Percentiles rank a stretch among this genome's conserved stretches.
Evolutionary conservation across 768 basidiomycete species (phyloP).

Genomic region (Coprinellus aureogranulatus): DNA sequence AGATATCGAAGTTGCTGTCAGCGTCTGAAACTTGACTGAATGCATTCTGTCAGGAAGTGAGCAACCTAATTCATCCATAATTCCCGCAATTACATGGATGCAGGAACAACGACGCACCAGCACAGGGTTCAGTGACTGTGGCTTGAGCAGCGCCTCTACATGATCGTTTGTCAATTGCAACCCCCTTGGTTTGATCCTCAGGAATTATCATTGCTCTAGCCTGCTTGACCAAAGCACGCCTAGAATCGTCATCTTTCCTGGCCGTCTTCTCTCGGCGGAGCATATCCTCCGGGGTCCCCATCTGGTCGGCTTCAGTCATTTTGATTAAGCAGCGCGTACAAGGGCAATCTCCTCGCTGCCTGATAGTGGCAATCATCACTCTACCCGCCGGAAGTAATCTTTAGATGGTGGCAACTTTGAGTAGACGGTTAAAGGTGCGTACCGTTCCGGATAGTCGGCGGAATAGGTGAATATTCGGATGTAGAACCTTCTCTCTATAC

Average conservation of each 20-base stretch:
- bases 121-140: conserved; percentile 10
- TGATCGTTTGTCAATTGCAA: neutral
- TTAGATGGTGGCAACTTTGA: no score
- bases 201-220: conserved; percentile 2
- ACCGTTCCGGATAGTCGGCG: conserved; percentile 43
- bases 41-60: conserved; percentile 20
- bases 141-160: neutral
- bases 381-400: no score
- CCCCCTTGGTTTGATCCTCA: neutral
- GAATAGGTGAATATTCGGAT: conserved; percentile 36
- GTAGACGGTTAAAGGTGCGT: no score
- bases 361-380: conserved; percentile 25
- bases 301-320: conserved; percentile 17
- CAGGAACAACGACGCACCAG: no score
- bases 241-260: neutral
- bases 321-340: conserved; percentile 30
- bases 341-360: conserved; percentile 30
- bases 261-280: neutral
- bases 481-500: conserved; percentile 26
- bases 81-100: no score
- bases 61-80: neutral
- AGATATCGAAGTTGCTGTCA: conserved; percentile 19
- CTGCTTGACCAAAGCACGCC: neutral
- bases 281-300: conserved; percentile 28
- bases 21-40: conserved; percentile 18